A percentile compares a stretch with the other conserved stretches of the same genome.
Conservation (phyloP, 805 yeast genomes). For the Wickerhamomyces ciferrii region DNA sequence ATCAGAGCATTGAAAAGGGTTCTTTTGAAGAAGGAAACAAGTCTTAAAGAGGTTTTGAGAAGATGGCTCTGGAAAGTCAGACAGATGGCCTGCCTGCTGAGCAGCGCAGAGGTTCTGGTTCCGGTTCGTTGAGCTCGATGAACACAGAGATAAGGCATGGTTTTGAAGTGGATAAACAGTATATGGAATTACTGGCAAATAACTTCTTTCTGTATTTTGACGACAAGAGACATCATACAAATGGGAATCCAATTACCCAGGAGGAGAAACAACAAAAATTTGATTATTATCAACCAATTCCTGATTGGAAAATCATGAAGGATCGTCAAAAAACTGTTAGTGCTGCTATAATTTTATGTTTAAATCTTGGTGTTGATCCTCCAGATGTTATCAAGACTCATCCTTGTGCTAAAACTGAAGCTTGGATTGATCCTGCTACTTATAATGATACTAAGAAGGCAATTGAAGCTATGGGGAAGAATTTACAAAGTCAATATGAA, state of each 20-base stretch:
- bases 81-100: background rate
- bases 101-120: no score
- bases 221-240: slow-evolving; percentile 87
- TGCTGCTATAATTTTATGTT: slow-evolving; percentile 87
- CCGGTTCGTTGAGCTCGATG: slow-evolving; percentile 27
- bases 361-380: slow-evolving; percentile 94
- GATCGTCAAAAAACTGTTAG: slow-evolving; percentile 90
- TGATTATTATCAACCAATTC: slow-evolving; percentile 60
- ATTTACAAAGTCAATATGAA: slow-evolving; percentile 83
- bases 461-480: slow-evolving; percentile 84
- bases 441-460: slow-evolving; percentile 87
- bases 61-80: no score
- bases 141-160: slow-evolving; percentile 65
- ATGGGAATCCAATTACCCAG: slow-evolving; percentile 70
- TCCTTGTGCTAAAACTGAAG: slow-evolving; percentile 87
- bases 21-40: no score
- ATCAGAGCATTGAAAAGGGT: no score
- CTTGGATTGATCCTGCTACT: slow-evolving; percentile 87
- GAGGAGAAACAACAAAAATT: slow-evolving; percentile 42
- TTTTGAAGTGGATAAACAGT: slow-evolving; percentile 58
- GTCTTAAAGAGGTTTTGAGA: no score
- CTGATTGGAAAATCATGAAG: slow-evolving; percentile 88
- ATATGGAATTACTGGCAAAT: slow-evolving; percentile 50
- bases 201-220: slow-evolving; percentile 82
- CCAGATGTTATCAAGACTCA: slow-evolving; percentile 92